phyloP scores from a whole-genome alignment of 208 protist species.

The Tritrichomonas foetus region DNA sequence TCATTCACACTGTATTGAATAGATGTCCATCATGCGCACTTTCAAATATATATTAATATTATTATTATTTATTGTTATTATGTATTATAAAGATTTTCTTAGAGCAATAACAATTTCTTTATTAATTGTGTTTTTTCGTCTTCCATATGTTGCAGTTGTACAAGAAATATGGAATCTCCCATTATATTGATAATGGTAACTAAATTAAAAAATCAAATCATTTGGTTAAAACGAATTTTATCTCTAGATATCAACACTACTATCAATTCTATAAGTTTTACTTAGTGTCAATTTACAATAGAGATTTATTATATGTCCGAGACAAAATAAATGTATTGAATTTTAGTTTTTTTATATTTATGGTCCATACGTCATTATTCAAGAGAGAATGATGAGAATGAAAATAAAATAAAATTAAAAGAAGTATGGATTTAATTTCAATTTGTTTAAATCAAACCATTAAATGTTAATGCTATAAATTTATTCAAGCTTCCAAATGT shows the following conservation, averaged over 20 bases:
- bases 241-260: too few relatives aligned
- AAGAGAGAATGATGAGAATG: background rate
- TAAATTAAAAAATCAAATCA: too few relatives aligned
- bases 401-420: background rate
- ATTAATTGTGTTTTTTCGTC: too few relatives aligned
- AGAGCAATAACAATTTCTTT: too few relatives aligned
- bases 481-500: conserved; percentile 68
- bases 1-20: background rate
- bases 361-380: background rate
- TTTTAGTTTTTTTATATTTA: background rate
- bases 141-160: too few relatives aligned
- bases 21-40: background rate
- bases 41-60: background rate
- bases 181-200: too few relatives aligned
- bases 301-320: background rate
- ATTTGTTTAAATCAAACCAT: background rate
- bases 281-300: background rate
- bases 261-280: too few relatives aligned
- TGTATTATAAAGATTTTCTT: background rate
- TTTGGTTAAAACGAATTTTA: too few relatives aligned
- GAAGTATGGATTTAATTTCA: too few relatives aligned
- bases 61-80: background rate
- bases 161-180: too few relatives aligned
- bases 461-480: background rate
- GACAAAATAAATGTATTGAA: background rate